A percentile compares a stretch with the other conserved stretches of the same genome.
phyloP scores from a whole-genome alignment of 768 basidiomycete genomes.

The Trametopsis cervina region DNA sequence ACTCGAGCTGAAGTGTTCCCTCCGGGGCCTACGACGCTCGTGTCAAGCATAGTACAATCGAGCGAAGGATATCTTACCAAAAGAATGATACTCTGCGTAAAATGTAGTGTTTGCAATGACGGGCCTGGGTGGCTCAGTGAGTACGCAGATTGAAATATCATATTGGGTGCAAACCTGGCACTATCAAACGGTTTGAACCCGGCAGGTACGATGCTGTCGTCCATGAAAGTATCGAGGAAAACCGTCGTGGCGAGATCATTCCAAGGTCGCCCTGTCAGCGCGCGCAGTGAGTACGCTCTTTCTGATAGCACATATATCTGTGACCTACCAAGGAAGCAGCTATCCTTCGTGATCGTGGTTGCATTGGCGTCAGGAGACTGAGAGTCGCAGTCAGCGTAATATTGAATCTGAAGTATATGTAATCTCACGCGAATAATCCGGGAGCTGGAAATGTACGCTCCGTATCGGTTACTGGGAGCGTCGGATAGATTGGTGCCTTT shows the following conservation, averaged over 20 bases:
- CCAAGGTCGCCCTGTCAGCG: constrained; percentile 43
- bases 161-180: constrained; percentile 26
- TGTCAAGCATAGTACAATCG: not conserved
- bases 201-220: constrained; percentile 41
- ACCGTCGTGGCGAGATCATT: constrained; percentile 51
- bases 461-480: constrained; percentile 44
- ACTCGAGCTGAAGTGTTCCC: constrained; percentile 39
- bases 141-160: not conserved
- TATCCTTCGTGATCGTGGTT: constrained; percentile 34
- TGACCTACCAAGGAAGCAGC: constrained; percentile 43
- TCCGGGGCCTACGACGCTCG: constrained; percentile 40
- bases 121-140: constrained; percentile 24
- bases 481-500: constrained; percentile 48
- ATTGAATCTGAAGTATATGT: not conserved
- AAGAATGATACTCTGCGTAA: constrained; percentile 52
- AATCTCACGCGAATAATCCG: constrained; percentile 46
- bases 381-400: no score
- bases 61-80: constrained; percentile 27
- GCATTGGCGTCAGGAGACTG: constrained; percentile 56
- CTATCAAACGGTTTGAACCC: constrained; percentile 46
- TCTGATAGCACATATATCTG: not conserved
- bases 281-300: not conserved
- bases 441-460: constrained; percentile 50
- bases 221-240: constrained; percentile 51
- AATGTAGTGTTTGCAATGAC: constrained; percentile 46